Conservation (phyloP, 805 yeast genomes). For the Myxozyma udenii region DNA sequence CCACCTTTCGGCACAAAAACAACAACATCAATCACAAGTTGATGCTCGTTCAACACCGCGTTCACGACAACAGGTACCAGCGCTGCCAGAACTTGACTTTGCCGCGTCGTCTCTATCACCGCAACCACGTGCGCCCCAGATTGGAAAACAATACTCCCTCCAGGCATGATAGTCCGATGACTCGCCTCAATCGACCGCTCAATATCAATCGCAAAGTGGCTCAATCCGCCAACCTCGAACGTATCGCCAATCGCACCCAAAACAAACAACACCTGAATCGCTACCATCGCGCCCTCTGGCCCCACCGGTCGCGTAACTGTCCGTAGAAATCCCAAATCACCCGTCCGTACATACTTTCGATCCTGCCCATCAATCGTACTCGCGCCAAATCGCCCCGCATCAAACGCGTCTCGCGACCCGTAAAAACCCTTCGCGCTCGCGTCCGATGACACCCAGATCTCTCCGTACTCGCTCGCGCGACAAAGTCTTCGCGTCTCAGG, state of each 20-base stretch:
- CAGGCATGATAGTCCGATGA: constrained; percentile 45
- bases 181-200: constrained; percentile 62
- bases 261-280: constrained; percentile 75
- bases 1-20: constrained; percentile 66
- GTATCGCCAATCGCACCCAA: constrained; percentile 83
- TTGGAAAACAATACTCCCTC: constrained; percentile 63
- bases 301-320: constrained; percentile 51
- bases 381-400: constrained; percentile 57
- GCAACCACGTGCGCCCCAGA: constrained; percentile 76
- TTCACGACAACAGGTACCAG: constrained; percentile 81
- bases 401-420: constrained; percentile 49
- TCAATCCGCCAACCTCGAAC: constrained; percentile 85
- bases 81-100: constrained; percentile 56
- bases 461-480: constrained; percentile 89
- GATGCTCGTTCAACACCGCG: constrained; percentile 74
- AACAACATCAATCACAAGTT: constrained; percentile 76
- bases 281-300: constrained; percentile 42
- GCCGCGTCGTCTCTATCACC: constrained; percentile 59
- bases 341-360: constrained; percentile 74
- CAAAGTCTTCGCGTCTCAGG: constrained; percentile 85
- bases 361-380: constrained; percentile 53
- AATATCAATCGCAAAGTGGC: constrained; percentile 84
- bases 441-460: constrained; percentile 92
- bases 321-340: constrained; percentile 90
- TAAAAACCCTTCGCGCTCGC: constrained; percentile 68